phyloP scores from a whole-genome alignment of 805 yeast species.

The Pichia sporocuriosa region DNA sequence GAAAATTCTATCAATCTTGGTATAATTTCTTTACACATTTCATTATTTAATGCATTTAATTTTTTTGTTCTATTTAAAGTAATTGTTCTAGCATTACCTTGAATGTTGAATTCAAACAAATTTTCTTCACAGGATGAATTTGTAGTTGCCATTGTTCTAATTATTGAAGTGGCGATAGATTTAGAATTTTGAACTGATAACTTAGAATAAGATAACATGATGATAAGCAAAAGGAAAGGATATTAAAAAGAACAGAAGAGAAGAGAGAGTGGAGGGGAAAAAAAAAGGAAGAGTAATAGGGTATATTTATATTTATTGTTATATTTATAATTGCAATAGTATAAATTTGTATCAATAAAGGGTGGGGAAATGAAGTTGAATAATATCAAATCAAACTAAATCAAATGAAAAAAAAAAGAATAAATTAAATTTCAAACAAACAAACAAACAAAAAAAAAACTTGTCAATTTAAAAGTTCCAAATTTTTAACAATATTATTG shows the following conservation, averaged over 20 bases:
- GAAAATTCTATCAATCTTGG: constrained; percentile 75
- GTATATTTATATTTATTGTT: no score
- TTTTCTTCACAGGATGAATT: constrained; percentile 11
- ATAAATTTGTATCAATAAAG: no score
- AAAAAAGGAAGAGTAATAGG: not conserved
- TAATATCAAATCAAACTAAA: no score
- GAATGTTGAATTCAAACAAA: constrained; percentile 51
- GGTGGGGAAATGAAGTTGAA: constrained; percentile 3
- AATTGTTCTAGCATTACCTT: constrained; percentile 63
- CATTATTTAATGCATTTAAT: constrained; percentile 73
- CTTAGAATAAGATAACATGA: constrained; percentile 4
- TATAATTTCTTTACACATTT: constrained; percentile 65
- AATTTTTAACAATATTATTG: no score
- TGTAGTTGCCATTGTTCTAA: constrained; percentile 20
- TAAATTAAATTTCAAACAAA: no score
- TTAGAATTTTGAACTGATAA: not conserved
- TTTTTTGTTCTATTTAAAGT: constrained; percentile 75
- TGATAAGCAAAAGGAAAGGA: no score
- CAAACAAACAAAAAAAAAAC: no score
- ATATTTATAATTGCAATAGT: no score
- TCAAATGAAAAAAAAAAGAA: no score
- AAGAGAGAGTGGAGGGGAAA: not conserved
- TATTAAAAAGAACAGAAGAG: no score
- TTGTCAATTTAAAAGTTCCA: no score
- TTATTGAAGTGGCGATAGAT: not conserved